Evolutionary conservation across 2,329 filamentous ascomycete genomes (phyloP).

Genomic region (Ascochyta fabae): DNA sequence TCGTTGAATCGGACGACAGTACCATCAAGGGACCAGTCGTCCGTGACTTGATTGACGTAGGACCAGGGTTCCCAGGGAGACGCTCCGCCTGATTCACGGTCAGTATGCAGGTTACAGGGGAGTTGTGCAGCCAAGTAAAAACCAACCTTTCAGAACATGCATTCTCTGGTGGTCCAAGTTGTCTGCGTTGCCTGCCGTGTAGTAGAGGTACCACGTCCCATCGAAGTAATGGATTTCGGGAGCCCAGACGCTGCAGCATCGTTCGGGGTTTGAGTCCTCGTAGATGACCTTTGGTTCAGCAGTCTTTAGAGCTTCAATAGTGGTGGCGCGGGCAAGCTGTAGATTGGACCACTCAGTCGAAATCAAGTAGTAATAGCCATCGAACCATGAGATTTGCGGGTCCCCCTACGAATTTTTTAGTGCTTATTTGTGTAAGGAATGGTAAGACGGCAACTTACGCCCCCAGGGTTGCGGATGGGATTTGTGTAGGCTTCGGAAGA

Average conservation of each 20-base stretch:
- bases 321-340: constrained; percentile 61
- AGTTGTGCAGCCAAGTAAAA: too few relatives aligned
- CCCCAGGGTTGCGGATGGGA: constrained; percentile 4
- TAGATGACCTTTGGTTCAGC: constrained; percentile 60
- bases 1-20: constrained; percentile 58
- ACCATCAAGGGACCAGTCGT: constrained; percentile 57
- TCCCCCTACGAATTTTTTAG: constrained; percentile 41
- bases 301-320: constrained; percentile 61
- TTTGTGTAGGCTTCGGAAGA: constrained; percentile 1
- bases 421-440: background rate
- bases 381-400: constrained; percentile 59
- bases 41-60: constrained; percentile 57
- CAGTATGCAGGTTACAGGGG: background rate
- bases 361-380: constrained; percentile 64
- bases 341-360: constrained; percentile 64
- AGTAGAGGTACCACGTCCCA: constrained; percentile 62
- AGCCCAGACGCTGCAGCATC: constrained; percentile 61
- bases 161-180: constrained; percentile 59
- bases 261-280: constrained; percentile 53
- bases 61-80: constrained; percentile 60
- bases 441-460: background rate
- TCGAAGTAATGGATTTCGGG: constrained; percentile 62
- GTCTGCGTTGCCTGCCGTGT: constrained; percentile 56
- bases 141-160: constrained; percentile 60
- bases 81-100: constrained; percentile 52